Base-by-base conservation (phyloP, 2,329 filamentous ascomycete species). In the Colletotrichum liriopes region DNA sequence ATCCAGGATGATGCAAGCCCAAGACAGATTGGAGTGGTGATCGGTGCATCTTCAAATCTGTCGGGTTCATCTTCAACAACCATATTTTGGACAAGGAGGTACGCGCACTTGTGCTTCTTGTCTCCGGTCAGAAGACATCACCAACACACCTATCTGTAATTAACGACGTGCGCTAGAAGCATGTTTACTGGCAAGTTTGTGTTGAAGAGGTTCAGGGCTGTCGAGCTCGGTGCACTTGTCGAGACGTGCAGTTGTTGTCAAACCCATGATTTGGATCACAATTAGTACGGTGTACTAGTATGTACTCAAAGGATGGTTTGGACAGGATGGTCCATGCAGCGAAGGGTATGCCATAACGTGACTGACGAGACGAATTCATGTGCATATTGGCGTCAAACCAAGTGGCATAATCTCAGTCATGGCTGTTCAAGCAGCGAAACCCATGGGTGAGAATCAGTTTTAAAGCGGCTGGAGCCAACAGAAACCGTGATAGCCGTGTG, bases 241-340 rank as follows among this genome's bases (percentile, higher is more conserved):
- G 65, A 59, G 45, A 72, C 59, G 52, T 64, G 69, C 45, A 37
- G 14, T 18, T 45, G 16, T 20, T 32, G 51, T 63, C 43, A 35
- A 20, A 8, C 60, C 18, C 45, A 47, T 56, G 29, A 26, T 16
- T 55, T 37, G n/a, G 11, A 55, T 37, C 20, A 2, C 9, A 54
- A 4, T 32, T 6, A 32, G 29, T 32, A 32, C 29, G 29, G 29
- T 32, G 6, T 16, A 32, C 41, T 56, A 26, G 1, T 26, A 26
- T 26, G 23, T 26, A 41, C 41, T 55, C 47, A 20, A 63, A 35
- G 23, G 18, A 20, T 7, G 20, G 12, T 23, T 8, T 18, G 49
- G 39, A 47, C 45, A 29, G 59, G 58, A 58, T 64, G 23, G 43
- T 29, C 56, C 65, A 59, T 63, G 52, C 43, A 18, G n/a, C 9